A percentile compares a stretch with the other conserved stretches of the same genome.
phyloP scores from a whole-genome alignment of 257 asterid genomes.

The Ocimum tenuiflorum region DNA sequence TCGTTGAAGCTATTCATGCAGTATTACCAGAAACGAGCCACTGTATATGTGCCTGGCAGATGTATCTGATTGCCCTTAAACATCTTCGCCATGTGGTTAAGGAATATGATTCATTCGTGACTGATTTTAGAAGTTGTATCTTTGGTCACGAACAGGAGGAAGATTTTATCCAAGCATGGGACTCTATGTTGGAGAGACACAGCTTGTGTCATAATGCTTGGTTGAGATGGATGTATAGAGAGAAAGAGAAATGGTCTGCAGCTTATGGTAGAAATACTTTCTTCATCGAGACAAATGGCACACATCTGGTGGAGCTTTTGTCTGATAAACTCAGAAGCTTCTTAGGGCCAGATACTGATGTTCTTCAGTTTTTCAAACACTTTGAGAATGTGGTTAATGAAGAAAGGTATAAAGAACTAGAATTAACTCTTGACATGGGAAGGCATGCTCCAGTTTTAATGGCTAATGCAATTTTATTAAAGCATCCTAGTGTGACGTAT shows the following conservation, averaged over 20 bases:
- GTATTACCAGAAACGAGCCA: conserved; percentile 53
- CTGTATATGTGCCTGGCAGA: conserved; percentile 51
- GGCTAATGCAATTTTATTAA: conserved; percentile 47
- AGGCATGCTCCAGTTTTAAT: conserved; percentile 44
- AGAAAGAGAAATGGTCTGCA: conserved; percentile 59
- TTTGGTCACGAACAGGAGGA: conserved; percentile 52
- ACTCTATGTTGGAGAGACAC: conserved; percentile 42
- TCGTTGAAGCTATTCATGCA: conserved; percentile 53
- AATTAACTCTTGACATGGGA: conserved; percentile 39
- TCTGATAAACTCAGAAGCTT: conserved; percentile 34
- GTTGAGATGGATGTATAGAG: conserved; percentile 61
- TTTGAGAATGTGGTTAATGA: conserved; percentile 43
- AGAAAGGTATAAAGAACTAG: conserved; percentile 44
- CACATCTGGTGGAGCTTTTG: conserved; percentile 43
- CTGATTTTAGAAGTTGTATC: conserved; percentile 40
- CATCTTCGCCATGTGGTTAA: conserved; percentile 40
- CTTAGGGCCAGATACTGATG: conserved; percentile 34
- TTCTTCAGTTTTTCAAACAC: conserved; percentile 43
- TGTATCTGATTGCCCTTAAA: conserved; percentile 46
- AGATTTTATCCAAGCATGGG: conserved; percentile 46
- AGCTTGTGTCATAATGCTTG: conserved; percentile 44
- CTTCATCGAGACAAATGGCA: conserved; percentile 41
- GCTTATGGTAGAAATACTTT: conserved; percentile 54
- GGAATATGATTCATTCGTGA: conserved; percentile 34
- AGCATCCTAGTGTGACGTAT: conserved; percentile 42